These are phyloP conservation scores for Ettlia oleoabundans DNA, from an alignment of 139 green algal species.

Conservation along the genomic window DNA sequence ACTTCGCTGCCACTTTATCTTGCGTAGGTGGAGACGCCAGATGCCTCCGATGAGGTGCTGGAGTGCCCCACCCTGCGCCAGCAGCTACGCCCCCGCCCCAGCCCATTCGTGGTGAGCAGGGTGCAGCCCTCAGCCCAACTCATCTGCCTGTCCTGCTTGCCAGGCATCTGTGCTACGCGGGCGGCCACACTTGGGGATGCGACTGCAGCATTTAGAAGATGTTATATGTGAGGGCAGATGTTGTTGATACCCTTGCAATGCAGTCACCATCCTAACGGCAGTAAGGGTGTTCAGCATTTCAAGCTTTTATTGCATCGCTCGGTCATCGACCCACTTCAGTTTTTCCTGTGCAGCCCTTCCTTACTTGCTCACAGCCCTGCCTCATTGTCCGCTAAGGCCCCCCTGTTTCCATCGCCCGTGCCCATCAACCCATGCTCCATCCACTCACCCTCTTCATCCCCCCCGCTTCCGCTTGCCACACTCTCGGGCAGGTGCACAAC, in stretches of 20 bases:
- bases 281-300: no score
- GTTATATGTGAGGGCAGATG: background rate
- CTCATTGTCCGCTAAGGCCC: background rate
- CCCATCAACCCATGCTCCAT: no score
- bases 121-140: background rate
- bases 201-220: no score
- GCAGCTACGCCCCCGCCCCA: conserved; percentile 42
- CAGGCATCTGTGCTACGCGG: no score
- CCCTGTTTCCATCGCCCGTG: background rate
- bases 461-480: no score
- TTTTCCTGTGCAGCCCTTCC: background rate
- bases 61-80: conserved; percentile 61
- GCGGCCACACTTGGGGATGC: no score
- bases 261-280: no score
- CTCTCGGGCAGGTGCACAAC: conserved; percentile 32
- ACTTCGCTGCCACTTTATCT: no score
- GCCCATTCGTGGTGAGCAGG: conserved; percentile 19
- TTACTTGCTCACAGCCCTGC: background rate
- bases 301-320: no score
- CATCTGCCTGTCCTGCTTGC: background rate
- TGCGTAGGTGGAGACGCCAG: conserved; percentile 33
- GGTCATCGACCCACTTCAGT: background rate
- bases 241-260: background rate
- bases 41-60: conserved; percentile 60
- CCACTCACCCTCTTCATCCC: no score